Percentiles rank a stretch among this genome's conserved stretches.
These are phyloP conservation scores for Diaporthe amygdali DNA, from an alignment of 2,329 filamentous ascomycete genomes.

Conservation along the genomic window DNA sequence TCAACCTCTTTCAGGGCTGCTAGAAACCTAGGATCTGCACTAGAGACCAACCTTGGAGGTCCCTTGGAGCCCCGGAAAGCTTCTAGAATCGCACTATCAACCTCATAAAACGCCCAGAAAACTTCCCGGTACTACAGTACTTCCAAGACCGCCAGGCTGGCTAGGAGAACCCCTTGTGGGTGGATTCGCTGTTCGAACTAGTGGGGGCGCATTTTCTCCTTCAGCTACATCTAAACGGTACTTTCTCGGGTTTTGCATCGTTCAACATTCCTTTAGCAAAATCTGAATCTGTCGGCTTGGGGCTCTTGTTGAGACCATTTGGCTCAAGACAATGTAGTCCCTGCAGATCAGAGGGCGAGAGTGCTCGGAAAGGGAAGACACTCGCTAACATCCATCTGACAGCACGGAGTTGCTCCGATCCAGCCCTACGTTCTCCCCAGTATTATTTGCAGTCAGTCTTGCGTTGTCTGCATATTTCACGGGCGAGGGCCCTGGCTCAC, in stretches of 20 bases:
- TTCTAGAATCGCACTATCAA: neutral
- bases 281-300: neutral
- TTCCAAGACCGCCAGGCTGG: neutral
- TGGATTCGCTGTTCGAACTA: neutral
- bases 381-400: neutral
- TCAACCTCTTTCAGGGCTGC: neutral
- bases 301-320: neutral
- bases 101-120: no score
- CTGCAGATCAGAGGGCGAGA: neutral
- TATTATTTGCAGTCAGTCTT: neutral
- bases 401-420: neutral
- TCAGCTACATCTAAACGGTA: neutral
- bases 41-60: neutral
- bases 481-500: no score
- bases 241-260: neutral
- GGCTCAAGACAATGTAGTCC: neutral
- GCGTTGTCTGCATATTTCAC: neutral
- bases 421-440: neutral
- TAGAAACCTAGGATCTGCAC: neutral
- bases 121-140: neutral
- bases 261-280: no score
- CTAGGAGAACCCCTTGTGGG: neutral
- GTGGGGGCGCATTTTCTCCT: neutral
- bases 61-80: neutral
- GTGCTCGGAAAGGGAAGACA: neutral